Base-by-base conservation (phyloP, 345 rosid species). In the Hibiscus trionum region DNA sequence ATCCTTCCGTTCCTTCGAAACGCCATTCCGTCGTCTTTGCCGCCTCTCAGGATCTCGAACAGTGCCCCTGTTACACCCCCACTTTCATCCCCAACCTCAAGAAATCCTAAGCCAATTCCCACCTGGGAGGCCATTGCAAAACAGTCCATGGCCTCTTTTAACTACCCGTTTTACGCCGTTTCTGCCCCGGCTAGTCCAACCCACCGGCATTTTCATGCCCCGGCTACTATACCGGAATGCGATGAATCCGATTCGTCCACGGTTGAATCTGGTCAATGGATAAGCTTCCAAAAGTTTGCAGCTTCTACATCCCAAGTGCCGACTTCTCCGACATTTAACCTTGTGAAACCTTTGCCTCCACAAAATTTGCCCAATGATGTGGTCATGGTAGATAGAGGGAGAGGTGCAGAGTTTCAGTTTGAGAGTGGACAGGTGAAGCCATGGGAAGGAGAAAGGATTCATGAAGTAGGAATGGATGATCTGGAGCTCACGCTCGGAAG, bases 261-360 rank as follows among this genome's bases (percentile, higher is more conserved):
- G 16, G 62, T 58, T 58, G 62, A 58, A 58, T 58, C 62, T 21
- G 61, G 61, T 24, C 61, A 57, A 57, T 57, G 61, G 61, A 57
- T 57, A 10, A 2, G 61, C 61, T 58, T 58, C 12, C 62, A 58
- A 5, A 58, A 58, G 62, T 58, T 58, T 11, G 62, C 62, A 26
- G 33, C 62, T 58, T 58, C 16, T 58, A 12, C 62, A 58, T 58
- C 62, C 1, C 62, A 58, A 58, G 62, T 58, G 15, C 62, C 62
- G 2, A 58, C 62, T 58, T 58, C 62, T 10, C 62, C 62, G 4
- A 58, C 62, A 4, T 58, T 58, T 11, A 57, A 58, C 4, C 62
- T 58, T 58, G 62, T 58, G 35, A 58, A 58, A 58, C 62, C 35
- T 26, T 26, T 4, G 33, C 35, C 62, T 58, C 62, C 62, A 3